Evolutionary conservation across 2,329 filamentous ascomycete genomes (phyloP), one percentile per base, ranked within the genome.

Genomic region (Botrytis hyacinthi): DNA sequence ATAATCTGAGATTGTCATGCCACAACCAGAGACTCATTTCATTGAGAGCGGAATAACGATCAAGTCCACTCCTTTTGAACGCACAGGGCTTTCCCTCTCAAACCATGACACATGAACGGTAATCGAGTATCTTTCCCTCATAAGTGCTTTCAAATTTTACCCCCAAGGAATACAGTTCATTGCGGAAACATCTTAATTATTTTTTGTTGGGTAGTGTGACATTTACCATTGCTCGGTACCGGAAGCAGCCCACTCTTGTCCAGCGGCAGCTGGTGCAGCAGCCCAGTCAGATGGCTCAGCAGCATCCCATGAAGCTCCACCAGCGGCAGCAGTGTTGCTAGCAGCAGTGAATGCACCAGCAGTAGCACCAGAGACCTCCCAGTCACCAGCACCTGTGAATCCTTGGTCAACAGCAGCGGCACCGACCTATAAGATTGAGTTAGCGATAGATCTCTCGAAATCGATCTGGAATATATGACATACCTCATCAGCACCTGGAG

Each of bases 41-140:
- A 72, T 51, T 60, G 71, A 72, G 71, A 71, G 73, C 70, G 70
- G 68, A 75, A 74, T 71, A 73, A 73, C 73, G 70, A 62, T 74
- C 71, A 75, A 75, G 73, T 74, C 60, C 71, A 74, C 57, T 69
- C 71, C 66, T 88, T 89, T 89, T 87, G 89, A 87, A 90, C 87
- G 90, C 96, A 71, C 95, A 98, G 94, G 95, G 95, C 95, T 94
- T 98, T 98, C 95, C 94, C 95, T 94, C 91, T 85, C 83, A 82
- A 83, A 76, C 78, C 78, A 75, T 75, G 80, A 78, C 81, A 78
- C 82, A 77, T 79, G 80, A 79, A 84, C 82, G 82, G 83, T 84
- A 83, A 82, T 82, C 83, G 88, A 94, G 92, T 97, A 94, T 98
- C 95, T 98, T 98, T 98, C 95, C 95, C 94, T 98, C 95, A 92